Evolutionary conservation across 371 early-diverging fungal genomes (phyloP).

Genomic region (Mucor circinelloides): DNA sequence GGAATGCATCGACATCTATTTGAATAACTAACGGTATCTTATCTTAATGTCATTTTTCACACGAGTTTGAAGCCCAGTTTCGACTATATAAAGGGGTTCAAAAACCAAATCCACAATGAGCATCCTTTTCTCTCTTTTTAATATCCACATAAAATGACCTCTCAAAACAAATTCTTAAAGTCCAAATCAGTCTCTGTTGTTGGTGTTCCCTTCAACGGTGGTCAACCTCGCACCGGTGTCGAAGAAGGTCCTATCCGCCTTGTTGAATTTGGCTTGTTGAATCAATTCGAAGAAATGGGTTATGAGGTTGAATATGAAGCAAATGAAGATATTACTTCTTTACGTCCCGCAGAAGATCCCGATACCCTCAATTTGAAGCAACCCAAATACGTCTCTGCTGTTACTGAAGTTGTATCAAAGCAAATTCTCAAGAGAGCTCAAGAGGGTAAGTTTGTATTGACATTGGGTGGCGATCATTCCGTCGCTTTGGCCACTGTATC

Average conservation of each 20-base stretch:
- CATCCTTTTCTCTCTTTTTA: not conserved
- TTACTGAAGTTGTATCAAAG: constrained; percentile 69
- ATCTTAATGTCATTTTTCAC: not conserved
- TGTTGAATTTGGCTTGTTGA: constrained; percentile 81
- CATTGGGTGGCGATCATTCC: constrained; percentile 96
- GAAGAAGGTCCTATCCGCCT: constrained; percentile 87
- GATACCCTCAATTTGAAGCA: constrained; percentile 81
- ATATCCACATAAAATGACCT: not conserved
- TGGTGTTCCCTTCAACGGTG: constrained; percentile 79
- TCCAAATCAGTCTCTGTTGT: constrained; percentile 38
- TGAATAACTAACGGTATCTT: not conserved
- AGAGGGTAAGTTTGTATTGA: constrained; percentile 82
- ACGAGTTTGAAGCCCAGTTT: not conserved
- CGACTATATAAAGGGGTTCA: not conserved
- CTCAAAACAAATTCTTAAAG: constrained; percentile 29
- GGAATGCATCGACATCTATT: too few species aligned
- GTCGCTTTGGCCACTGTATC: constrained; percentile 90
- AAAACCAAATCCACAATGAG: constrained; percentile 3
- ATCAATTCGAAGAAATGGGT: constrained; percentile 82
- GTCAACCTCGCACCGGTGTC: constrained; percentile 86
- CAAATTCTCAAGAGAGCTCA: constrained; percentile 64
- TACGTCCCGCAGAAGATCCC: constrained; percentile 69
- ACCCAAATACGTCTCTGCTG: constrained; percentile 82
- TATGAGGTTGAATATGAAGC: constrained; percentile 77
- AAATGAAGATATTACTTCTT: constrained; percentile 58